phyloP scores from a whole-genome alignment of 441 rosid species.

The Adansonia rubrostipa region DNA sequence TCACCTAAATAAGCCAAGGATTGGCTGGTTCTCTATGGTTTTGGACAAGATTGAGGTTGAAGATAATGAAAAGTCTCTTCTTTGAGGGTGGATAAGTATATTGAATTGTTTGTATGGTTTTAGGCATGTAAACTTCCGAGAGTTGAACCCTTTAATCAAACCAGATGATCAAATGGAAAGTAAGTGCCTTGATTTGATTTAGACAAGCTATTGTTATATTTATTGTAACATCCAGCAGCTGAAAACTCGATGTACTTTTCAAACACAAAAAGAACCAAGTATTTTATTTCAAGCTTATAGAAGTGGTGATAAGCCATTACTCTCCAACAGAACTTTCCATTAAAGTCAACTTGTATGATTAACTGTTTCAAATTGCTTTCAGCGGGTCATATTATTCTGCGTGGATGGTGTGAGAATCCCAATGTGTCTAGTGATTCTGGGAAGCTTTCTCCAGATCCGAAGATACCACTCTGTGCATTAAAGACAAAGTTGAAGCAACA shows the following conservation, averaged over 20 bases:
- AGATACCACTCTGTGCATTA: slow-evolving; percentile 57
- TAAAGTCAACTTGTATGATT: background rate
- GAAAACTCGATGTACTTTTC: no score
- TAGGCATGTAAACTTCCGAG: background rate
- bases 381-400: slow-evolving; percentile 94
- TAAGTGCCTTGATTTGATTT: background rate
- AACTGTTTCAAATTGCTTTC: slow-evolving; percentile 38
- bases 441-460: slow-evolving; percentile 54
- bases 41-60: slow-evolving; percentile 5
- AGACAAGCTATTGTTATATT: background rate
- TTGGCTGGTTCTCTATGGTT: background rate
- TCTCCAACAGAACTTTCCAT: background rate
- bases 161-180: background rate
- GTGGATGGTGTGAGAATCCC: slow-evolving; percentile 85
- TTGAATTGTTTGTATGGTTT: background rate
- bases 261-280: no score
- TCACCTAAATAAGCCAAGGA: background rate
- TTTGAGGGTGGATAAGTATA: background rate
- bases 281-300: no score
- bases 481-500: slow-evolving; percentile 72
- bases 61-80: slow-evolving; percentile 8
- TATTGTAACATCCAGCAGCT: background rate
- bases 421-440: slow-evolving; percentile 47
- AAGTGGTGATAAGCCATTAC: background rate
- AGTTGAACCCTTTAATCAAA: background rate